These are phyloP conservation scores for Rhododendron simsii DNA, from an alignment of 148 eudicot species.

Conservation along the genomic window DNA sequence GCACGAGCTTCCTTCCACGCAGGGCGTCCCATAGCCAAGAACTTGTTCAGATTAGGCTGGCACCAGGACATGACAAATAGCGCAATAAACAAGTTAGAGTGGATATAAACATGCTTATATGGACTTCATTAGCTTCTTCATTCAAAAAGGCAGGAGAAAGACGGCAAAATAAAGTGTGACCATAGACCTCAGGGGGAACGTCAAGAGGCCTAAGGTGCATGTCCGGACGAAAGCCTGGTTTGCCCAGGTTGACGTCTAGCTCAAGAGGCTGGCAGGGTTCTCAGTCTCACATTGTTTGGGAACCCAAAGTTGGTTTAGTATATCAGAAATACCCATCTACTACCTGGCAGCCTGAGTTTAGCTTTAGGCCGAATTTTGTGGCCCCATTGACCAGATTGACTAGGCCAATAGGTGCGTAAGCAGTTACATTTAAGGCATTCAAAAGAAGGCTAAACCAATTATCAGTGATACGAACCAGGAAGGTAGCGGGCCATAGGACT, in stretches of 20 bases:
- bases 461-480: not conserved
- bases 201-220: not conserved
- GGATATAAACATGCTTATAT: not conserved
- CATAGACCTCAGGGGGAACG: not conserved
- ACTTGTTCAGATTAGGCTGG: slow-evolving; percentile 86
- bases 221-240: not conserved
- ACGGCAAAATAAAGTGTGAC: not conserved
- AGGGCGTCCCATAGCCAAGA: slow-evolving; percentile 70
- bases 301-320: not conserved
- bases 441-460: not conserved
- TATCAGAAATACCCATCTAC: not conserved
- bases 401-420: not conserved
- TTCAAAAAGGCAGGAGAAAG: not conserved
- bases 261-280: not conserved
- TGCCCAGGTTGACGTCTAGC: not conserved
- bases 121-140: not conserved
- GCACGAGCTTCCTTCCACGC: slow-evolving; percentile 99
- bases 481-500: not conserved
- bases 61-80: slow-evolving; percentile 5
- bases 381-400: not conserved
- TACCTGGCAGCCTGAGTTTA: not conserved
- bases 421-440: not conserved
- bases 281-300: not conserved
- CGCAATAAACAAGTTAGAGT: not conserved
- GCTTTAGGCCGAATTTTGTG: not conserved